These are phyloP conservation scores for Pulveroboletus sp. DNA, from an alignment of 768 basidiomycete species.

Conservation along the genomic window DNA sequence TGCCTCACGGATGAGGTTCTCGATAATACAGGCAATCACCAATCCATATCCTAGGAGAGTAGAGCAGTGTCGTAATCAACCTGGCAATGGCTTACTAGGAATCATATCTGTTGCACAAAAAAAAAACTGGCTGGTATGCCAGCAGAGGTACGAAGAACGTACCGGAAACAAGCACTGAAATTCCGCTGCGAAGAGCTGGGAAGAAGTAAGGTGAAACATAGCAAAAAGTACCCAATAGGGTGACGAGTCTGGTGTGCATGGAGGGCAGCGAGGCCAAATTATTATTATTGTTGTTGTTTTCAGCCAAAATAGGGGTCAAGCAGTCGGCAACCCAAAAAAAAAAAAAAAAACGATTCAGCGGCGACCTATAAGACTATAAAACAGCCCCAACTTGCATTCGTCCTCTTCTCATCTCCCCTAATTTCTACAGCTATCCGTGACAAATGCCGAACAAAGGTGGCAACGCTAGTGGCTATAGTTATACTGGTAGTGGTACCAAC, in stretches of 20 bases:
- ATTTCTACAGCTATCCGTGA: neutral
- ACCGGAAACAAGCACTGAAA: neutral
- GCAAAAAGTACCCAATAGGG: too few relatives aligned
- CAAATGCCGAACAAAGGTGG: constrained; percentile 15
- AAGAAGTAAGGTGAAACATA: too few relatives aligned
- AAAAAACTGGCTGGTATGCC: neutral
- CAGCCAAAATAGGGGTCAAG: too few relatives aligned
- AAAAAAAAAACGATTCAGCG: too few relatives aligned
- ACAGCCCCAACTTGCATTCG: too few relatives aligned
- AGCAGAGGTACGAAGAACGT: neutral
- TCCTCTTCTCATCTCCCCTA: too few relatives aligned
- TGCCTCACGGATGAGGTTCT: constrained; percentile 14
- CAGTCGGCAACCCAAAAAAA: too few relatives aligned
- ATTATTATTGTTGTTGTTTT: too few relatives aligned
- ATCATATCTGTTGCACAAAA: neutral
- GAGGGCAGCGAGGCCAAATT: too few relatives aligned
- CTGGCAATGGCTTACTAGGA: neutral
- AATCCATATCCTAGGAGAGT: neutral
- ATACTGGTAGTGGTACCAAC: constrained; percentile 50
- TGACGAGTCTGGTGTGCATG: too few relatives aligned
- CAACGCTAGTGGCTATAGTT: constrained; percentile 32
- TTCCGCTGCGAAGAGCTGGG: neutral
- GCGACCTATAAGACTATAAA: too few relatives aligned
- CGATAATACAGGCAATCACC: neutral
- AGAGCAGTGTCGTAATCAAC: neutral